phyloP scores from a whole-genome alignment of 352 stramenopile genomes.

The Phytopythium montanum region DNA sequence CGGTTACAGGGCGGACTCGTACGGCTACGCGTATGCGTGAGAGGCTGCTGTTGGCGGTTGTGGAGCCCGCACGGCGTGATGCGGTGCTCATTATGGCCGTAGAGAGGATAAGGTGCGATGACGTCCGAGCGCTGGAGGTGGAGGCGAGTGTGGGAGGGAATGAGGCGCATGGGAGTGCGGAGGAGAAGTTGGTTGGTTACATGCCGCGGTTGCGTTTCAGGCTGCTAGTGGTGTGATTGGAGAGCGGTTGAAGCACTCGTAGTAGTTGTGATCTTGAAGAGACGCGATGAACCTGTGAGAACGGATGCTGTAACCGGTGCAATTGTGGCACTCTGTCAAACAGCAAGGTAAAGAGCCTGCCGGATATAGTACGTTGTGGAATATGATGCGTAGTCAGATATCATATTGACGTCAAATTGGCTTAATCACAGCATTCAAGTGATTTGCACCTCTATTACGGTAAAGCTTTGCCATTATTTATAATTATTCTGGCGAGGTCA shows the following conservation, averaged over 20 bases:
- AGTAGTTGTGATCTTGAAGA: not conserved
- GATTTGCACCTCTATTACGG: constrained; percentile 2
- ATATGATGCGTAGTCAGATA: not conserved
- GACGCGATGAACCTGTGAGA: not conserved
- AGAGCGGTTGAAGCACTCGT: not conserved
- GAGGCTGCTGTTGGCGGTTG: not conserved
- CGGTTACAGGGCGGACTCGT: constrained; percentile 38
- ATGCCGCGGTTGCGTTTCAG: not conserved
- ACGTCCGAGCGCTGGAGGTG: not conserved
- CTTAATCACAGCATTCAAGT: not conserved
- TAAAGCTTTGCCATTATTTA: too few species aligned
- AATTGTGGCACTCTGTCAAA: too few species aligned
- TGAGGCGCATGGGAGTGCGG: not conserved
- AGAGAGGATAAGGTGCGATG: not conserved
- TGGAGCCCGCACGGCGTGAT: not conserved
- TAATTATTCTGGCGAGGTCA: too few species aligned
- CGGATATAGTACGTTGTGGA: not conserved
- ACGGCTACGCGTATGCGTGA: constrained; percentile 63
- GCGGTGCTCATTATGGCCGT: not conserved
- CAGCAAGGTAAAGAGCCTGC: not conserved
- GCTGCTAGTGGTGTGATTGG: not conserved
- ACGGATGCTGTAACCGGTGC: not conserved
- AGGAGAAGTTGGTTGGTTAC: constrained; percentile 7
- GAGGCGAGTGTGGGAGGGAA: not conserved
- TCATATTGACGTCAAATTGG: not conserved